Conservation (phyloP, 768 basidiomycete genomes). For the Candolleomyces eurysporus region DNA sequence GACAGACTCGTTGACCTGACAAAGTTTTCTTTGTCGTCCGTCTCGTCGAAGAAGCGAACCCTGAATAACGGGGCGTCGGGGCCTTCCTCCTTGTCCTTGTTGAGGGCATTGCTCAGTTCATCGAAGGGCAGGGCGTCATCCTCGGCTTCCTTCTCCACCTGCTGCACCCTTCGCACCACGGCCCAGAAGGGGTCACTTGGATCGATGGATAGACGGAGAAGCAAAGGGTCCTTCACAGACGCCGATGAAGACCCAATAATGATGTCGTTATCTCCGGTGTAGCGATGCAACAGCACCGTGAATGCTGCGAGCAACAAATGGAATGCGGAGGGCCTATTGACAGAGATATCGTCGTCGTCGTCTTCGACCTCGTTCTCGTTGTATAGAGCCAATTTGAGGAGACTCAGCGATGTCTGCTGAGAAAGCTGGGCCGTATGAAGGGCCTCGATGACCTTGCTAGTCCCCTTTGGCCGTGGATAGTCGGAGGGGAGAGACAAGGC, state of each 20-base stretch:
- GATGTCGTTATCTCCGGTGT: slow-evolving; percentile 93
- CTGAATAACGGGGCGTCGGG: slow-evolving; percentile 76
- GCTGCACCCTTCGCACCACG: slow-evolving; percentile 81
- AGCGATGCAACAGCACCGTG: slow-evolving; percentile 85
- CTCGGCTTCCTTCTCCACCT: slow-evolving; percentile 80
- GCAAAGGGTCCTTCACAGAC: slow-evolving; percentile 69
- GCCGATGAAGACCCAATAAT: slow-evolving; percentile 88
- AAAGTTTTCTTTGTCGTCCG: slow-evolving; percentile 66
- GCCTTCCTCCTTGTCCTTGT: slow-evolving; percentile 57
- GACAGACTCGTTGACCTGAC: slow-evolving; percentile 78
- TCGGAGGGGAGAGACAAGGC: slow-evolving; percentile 93
- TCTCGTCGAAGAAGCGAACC: slow-evolving; percentile 96
- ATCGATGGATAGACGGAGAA: slow-evolving; percentile 81
- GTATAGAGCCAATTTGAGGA: slow-evolving; percentile 80
- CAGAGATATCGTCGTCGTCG: slow-evolving; percentile 34
- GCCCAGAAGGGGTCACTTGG: slow-evolving; percentile 88
- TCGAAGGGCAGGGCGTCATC: slow-evolving; percentile 82
- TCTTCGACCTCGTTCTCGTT: slow-evolving; percentile 54
- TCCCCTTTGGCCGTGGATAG: slow-evolving; percentile 80
- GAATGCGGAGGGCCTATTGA: slow-evolving; percentile 73
- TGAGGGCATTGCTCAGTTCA: slow-evolving; percentile 64
- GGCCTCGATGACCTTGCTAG: slow-evolving; percentile 82
- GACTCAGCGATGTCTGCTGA: slow-evolving; percentile 68
- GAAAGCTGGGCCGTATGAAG: slow-evolving; percentile 71
- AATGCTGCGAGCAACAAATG: slow-evolving; percentile 93